Evolutionary conservation across 2,329 filamentous ascomycete species (phyloP).

Genomic region (Colletotrichum falcatum): DNA sequence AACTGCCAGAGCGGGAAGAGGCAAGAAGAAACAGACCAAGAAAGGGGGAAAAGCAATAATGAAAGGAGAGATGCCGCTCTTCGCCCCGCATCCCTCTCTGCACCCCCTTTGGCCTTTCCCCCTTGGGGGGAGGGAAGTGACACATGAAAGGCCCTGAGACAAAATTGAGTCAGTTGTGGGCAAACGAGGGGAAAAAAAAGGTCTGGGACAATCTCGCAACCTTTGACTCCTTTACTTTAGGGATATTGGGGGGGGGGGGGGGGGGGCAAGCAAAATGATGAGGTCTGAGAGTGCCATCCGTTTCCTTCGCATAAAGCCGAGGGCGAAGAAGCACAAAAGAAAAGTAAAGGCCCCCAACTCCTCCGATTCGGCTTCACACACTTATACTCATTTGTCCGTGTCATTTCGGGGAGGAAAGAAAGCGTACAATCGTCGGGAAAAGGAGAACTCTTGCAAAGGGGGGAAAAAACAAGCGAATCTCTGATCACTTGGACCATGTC

Average conservation of each 20-base stretch:
- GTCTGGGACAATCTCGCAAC: slow-evolving; percentile 34
- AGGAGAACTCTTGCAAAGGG: neutral
- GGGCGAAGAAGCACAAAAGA: neutral
- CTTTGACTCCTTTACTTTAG: slow-evolving; percentile 25
- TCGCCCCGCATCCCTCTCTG: slow-evolving; percentile 4
- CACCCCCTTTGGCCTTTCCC: slow-evolving; percentile 1
- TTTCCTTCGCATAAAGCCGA: slow-evolving; percentile 19
- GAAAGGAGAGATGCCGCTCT: neutral
- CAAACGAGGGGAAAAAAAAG: slow-evolving; percentile 11
- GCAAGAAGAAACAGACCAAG: neutral
- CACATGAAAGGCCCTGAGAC: slow-evolving; percentile 26
- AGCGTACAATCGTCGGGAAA: neutral
- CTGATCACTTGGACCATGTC: slow-evolving; percentile 24
- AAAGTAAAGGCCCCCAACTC: neutral
- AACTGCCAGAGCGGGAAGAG: slow-evolving; percentile 1
- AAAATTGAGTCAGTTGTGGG: slow-evolving; percentile 23
- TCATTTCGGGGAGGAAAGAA: slow-evolving; percentile 6
- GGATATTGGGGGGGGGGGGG: neutral
- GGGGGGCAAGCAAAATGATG: neutral
- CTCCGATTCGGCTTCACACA: neutral
- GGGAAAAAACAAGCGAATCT: neutral
- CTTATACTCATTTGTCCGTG: neutral
- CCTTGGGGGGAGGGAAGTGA: neutral
- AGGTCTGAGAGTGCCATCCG: neutral
- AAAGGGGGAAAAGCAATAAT: neutral